Evolutionary conservation across 1,139 yeast species (phyloP).

Genomic region (Taphrina pruni): DNA sequence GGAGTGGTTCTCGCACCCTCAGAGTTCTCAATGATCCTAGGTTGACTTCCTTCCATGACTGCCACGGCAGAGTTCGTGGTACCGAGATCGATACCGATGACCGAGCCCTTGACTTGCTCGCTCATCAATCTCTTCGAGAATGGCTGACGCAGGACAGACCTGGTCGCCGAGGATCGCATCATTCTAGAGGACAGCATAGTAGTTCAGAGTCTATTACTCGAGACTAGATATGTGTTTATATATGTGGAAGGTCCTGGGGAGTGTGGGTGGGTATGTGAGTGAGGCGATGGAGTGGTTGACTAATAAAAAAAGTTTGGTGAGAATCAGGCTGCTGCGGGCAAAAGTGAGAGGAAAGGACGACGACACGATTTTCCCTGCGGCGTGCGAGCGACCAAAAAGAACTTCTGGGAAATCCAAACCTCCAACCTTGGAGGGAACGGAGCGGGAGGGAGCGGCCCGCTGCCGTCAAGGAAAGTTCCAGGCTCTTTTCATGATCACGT

Average conservation of each 20-base stretch:
- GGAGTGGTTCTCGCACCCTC: constrained; percentile 99
- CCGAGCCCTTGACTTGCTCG: constrained; percentile 51
- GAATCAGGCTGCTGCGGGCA: constrained; percentile 2
- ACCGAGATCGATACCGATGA: constrained; percentile 97
- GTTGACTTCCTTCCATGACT: constrained; percentile 94
- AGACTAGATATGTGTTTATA: background rate
- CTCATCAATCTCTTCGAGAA: constrained; percentile 39
- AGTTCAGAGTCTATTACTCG: constrained; percentile 5
- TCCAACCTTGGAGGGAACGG: too few species aligned
- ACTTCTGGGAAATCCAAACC: background rate
- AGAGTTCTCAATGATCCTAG: constrained; percentile 95
- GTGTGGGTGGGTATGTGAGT: too few species aligned
- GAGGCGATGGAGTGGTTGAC: constrained; percentile 4
- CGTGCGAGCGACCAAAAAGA: background rate
- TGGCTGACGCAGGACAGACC: constrained; percentile 39
- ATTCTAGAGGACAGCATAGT: constrained; percentile 33
- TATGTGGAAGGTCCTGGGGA: background rate
- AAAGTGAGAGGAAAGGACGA: background rate
- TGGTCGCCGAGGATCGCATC: constrained; percentile 23
- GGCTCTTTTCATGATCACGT: background rate
- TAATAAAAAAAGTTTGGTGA: constrained; percentile 3
- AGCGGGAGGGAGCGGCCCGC: constrained; percentile 1
- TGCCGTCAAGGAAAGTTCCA: constrained; percentile 6
- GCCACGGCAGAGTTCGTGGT: constrained; percentile 86
- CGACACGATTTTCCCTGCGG: background rate